Conservation (phyloP, 2,329 filamentous ascomycete genomes). For the Cytospora leucostoma region DNA sequence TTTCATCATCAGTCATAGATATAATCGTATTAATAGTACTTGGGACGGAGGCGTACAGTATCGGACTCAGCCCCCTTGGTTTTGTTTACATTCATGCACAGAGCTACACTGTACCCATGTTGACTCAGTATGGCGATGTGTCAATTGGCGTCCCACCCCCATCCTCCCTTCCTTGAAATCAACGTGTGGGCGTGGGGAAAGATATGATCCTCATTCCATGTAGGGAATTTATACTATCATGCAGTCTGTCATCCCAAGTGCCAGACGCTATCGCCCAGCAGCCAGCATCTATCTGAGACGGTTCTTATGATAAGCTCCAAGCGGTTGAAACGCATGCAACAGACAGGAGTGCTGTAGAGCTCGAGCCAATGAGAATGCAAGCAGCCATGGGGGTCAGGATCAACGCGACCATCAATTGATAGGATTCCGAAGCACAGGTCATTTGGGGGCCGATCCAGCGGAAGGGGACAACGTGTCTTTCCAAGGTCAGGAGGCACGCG, state of each 20-base stretch:
- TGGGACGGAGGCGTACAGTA: not conserved
- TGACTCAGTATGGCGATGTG: not conserved
- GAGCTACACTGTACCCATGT: not conserved
- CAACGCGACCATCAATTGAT: slow-evolving; percentile 3
- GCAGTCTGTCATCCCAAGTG: slow-evolving; percentile 17
- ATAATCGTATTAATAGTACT: too few relatives aligned
- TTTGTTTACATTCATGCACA: not conserved
- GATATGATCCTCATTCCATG: slow-evolving; percentile 1
- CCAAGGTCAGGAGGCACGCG: slow-evolving; percentile 18
- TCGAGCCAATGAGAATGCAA: slow-evolving; percentile 20
- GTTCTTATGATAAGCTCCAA: slow-evolving; percentile 15
- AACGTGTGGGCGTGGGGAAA: not conserved
- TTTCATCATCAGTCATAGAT: not conserved
- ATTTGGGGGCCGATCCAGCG: slow-evolving; percentile 5
- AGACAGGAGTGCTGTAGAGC: slow-evolving; percentile 21
- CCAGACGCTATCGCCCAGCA: slow-evolving; percentile 7
- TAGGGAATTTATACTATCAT: not conserved
- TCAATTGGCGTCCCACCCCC: not conserved
- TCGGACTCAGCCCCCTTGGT: slow-evolving; percentile 20
- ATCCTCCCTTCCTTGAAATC: not conserved
- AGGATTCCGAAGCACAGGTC: slow-evolving; percentile 6
- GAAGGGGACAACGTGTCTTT: slow-evolving; percentile 23
- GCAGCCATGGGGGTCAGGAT: not conserved
- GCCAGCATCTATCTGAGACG: slow-evolving; percentile 24
- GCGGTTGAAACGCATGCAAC: slow-evolving; percentile 24